phyloP scores from a whole-genome alignment of 345 rosid species.

The Melaleuca quinquenervia region DNA sequence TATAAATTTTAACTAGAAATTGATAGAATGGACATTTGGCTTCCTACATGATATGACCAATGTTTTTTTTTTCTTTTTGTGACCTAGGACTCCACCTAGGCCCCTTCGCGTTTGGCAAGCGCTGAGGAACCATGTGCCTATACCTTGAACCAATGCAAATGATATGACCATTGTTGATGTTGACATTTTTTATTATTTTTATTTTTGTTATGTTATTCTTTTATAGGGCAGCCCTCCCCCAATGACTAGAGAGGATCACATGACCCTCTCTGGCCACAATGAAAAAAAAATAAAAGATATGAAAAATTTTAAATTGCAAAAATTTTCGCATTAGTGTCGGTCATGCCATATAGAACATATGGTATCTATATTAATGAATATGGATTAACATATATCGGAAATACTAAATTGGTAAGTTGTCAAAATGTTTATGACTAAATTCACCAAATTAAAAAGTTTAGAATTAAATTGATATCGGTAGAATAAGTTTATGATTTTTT shows the following conservation, averaged over 20 bases:
- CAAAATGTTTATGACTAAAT: not conserved
- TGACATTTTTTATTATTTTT: not conserved
- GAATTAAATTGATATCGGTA: too few species aligned
- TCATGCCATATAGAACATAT: fast-evolving
- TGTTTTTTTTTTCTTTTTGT: too few species aligned
- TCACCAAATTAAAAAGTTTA: not conserved
- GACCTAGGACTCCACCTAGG: too few species aligned
- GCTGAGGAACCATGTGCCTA: too few species aligned
- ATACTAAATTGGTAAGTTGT: not conserved
- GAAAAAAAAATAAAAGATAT: not conserved
- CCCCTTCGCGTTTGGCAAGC: too few species aligned
- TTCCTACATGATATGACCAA: not conserved
- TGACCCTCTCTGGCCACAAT: too few species aligned
- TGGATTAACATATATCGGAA: not conserved
- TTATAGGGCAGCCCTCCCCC: fast-evolving
- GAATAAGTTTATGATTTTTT: not conserved
- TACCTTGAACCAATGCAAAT: too few species aligned
- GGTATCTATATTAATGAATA: fast-evolving
- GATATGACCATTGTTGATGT: not conserved
- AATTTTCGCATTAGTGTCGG: not conserved
- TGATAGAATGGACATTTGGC: fast-evolving
- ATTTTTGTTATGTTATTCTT: not conserved
- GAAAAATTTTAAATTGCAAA: not conserved
- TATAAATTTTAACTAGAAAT: not conserved
- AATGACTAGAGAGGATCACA: too few species aligned